Conservation (phyloP, 768 basidiomycete species). For the Panaeolus papilionaceus region DNA sequence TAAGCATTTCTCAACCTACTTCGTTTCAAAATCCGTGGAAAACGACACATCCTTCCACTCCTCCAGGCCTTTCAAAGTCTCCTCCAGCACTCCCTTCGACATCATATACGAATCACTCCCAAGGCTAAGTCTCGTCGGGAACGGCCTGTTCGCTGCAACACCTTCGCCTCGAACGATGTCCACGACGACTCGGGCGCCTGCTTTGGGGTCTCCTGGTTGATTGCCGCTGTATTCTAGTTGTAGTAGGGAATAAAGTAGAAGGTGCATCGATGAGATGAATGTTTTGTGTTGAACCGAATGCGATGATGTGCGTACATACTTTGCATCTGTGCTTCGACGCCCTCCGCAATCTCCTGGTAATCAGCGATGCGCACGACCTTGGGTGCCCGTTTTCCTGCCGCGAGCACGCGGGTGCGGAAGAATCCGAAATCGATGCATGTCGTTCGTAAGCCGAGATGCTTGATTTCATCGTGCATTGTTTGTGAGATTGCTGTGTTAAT, state of each 20-base stretch:
- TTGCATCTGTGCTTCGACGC: slow-evolving; percentile 29
- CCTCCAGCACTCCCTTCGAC: slow-evolving; percentile 20
- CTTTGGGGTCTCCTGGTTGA: slow-evolving; percentile 39
- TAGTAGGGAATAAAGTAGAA: too few relatives aligned
- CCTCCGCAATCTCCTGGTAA: slow-evolving; percentile 34
- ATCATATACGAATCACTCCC: slow-evolving; percentile 25
- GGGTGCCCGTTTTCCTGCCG: slow-evolving; percentile 29
- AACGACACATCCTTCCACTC: slow-evolving; percentile 31
- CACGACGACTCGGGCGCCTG: slow-evolving; percentile 32
- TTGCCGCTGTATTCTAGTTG: slow-evolving; percentile 37
- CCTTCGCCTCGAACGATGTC: slow-evolving; percentile 49
- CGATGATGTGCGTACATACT: slow-evolving; percentile 16
- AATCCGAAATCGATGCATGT: slow-evolving; percentile 46
- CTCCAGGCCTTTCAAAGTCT: slow-evolving; percentile 22
- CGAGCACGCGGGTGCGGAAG: slow-evolving; percentile 44
- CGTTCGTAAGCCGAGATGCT: slow-evolving; percentile 43
- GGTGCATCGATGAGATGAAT: too few relatives aligned
- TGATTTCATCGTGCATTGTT: slow-evolving; percentile 42
- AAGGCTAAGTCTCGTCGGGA: slow-evolving; percentile 42
- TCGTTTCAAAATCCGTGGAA: slow-evolving; percentile 19
- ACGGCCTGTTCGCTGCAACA: slow-evolving; percentile 40
- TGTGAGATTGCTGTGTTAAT: slow-evolving; percentile 34
- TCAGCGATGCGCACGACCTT: slow-evolving; percentile 38
- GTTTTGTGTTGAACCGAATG: too few relatives aligned
- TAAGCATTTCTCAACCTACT: too few relatives aligned